Evolutionary conservation across 768 basidiomycete species (phyloP).

Genomic region (Goffeauzyma gilvescens): DNA sequence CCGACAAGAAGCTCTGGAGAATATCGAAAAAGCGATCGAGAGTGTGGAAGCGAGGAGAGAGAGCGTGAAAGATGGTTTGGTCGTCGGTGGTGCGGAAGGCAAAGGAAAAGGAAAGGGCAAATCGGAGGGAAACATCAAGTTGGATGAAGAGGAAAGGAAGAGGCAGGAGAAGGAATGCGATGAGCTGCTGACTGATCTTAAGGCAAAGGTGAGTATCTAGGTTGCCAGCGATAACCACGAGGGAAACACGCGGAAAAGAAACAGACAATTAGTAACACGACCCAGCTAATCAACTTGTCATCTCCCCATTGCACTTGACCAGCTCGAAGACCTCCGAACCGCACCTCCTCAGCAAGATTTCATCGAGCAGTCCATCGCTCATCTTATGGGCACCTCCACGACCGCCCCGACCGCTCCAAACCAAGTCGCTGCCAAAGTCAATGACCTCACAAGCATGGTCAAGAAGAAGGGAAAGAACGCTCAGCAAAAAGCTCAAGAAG

Average conservation of each 20-base stretch:
- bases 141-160: conserved; percentile 57
- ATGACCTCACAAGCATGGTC: conserved; percentile 67
- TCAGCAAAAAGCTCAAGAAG: conserved; percentile 5
- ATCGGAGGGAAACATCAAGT: conserved; percentile 22
- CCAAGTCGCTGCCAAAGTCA: conserved; percentile 39
- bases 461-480: conserved; percentile 53
- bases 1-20: conserved; percentile 58
- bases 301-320: conserved; percentile 1
- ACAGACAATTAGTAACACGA: too few relatives aligned
- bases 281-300: too few relatives aligned
- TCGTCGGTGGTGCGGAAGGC: conserved; percentile 21
- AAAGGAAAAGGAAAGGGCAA: conserved; percentile 53
- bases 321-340: conserved; percentile 82
- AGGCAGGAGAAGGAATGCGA: conserved; percentile 60
- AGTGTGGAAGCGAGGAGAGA: conserved; percentile 48
- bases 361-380: conserved; percentile 27
- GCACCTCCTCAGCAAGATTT: conserved; percentile 39
- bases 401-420: neutral
- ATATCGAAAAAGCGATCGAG: conserved; percentile 59
- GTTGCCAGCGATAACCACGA: too few relatives aligned
- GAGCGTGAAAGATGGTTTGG: conserved; percentile 40
- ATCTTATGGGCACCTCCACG: conserved; percentile 17
- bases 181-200: conserved; percentile 59
- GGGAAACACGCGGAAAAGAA: too few relatives aligned
- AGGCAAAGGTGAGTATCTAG: conserved; percentile 45